Evolutionary conservation across 2,329 filamentous ascomycete species (phyloP).

Genomic region (Epichloe amarillans): DNA sequence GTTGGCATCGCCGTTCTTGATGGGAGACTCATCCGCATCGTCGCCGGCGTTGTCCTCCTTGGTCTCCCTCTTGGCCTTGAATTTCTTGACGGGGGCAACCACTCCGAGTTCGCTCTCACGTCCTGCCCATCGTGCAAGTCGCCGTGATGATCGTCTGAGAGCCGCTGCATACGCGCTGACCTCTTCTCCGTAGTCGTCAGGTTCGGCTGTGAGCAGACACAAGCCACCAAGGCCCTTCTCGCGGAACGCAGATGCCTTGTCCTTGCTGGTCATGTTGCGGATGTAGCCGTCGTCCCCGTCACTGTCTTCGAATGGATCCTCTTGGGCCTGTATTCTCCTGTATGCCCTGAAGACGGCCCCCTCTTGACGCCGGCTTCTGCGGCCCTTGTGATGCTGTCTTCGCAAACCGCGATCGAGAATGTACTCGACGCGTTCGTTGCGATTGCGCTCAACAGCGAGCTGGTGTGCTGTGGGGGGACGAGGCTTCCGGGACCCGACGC

Average conservation of each 20-base stretch:
- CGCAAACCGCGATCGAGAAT: conserved; percentile 65
- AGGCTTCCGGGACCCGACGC: conserved; percentile 46
- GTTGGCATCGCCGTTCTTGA: conserved; percentile 22
- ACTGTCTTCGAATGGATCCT: conserved; percentile 46
- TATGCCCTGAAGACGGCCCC: conserved; percentile 55
- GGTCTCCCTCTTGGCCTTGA: conserved; percentile 14
- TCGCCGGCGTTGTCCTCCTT: conserved; percentile 2
- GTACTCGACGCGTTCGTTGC: conserved; percentile 68
- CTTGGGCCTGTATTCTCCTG: conserved; percentile 44
- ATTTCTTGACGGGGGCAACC: conserved; percentile 31
- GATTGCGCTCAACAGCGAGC: conserved; percentile 65
- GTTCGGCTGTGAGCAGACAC: conserved; percentile 45
- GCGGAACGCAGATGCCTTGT: conserved; percentile 28
- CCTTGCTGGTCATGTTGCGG: conserved; percentile 17
- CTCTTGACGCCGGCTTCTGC: conserved; percentile 47
- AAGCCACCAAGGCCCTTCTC: conserved; percentile 51
- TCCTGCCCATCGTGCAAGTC: conserved; percentile 56
- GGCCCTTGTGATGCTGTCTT: conserved; percentile 48
- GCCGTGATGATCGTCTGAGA: conserved; percentile 47
- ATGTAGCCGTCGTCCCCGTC: conserved; percentile 40
- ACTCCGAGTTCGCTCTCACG: conserved; percentile 32
- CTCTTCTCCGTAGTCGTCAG: conserved; percentile 68
- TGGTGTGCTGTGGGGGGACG: conserved; percentile 72
- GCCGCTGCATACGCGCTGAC: conserved; percentile 52
- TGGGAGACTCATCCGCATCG: background rate